Percentiles rank a stretch among this genome's conserved stretches.
Evolutionary conservation across 2,329 filamentous ascomycete genomes (phyloP).

Genomic region (Diplodia mutila): DNA sequence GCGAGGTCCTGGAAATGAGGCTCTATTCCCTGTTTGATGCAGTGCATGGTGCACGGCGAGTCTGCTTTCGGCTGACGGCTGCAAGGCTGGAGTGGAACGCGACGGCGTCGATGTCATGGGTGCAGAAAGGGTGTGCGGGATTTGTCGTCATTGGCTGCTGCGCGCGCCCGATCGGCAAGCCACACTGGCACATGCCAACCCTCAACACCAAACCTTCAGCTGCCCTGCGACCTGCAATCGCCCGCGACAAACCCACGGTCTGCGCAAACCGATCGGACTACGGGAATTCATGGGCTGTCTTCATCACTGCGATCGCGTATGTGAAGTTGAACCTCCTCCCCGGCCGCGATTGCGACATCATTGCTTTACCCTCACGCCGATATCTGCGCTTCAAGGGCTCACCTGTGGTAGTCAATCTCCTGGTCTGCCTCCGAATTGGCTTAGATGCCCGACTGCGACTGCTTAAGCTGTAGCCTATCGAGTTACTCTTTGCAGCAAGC

Average conservation of each 20-base stretch:
- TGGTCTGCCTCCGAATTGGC: background rate
- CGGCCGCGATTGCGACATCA: background rate
- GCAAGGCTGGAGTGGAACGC: background rate
- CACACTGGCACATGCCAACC: background rate
- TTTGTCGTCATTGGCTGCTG: constrained; percentile 1
- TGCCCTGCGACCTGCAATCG: background rate
- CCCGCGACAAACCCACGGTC: background rate
- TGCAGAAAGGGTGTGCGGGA: background rate
- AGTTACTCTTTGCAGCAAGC: background rate
- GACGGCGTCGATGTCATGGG: constrained; percentile 11
- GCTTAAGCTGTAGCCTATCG: background rate
- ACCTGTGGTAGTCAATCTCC: background rate
- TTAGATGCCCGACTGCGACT: background rate
- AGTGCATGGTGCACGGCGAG: background rate
- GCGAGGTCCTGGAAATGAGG: background rate
- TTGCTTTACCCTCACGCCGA: background rate
- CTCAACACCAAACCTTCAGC: constrained; percentile 5
- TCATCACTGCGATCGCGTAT: background rate
- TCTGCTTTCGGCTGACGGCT: constrained; percentile 4
- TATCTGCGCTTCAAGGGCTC: background rate
- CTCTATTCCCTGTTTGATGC: constrained; percentile 9
- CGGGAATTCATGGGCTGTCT: background rate
- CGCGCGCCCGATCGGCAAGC: background rate
- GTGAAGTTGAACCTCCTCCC: background rate
- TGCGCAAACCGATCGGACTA: background rate